Percentiles rank a stretch among this genome's conserved stretches.
Evolutionary conservation across 164 flowering plant species (phyloP).

Genomic region (Brasenia schreberi): DNA sequence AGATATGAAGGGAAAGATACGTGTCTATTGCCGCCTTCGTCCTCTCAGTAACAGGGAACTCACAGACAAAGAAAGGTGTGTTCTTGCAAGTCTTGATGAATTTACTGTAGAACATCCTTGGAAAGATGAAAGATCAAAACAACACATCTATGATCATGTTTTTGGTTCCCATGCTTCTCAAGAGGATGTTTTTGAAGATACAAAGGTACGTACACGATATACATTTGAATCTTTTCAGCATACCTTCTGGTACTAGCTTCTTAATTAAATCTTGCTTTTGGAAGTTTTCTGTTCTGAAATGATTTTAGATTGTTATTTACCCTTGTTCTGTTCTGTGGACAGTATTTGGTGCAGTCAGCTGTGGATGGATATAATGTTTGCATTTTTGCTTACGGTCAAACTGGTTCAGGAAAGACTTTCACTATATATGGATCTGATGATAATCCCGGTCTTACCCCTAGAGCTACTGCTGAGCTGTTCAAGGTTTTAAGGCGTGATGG

Average conservation of each 20-base stretch:
- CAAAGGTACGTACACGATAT: constrained; percentile 35
- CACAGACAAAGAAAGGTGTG: constrained; percentile 42
- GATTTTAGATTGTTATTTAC: neutral
- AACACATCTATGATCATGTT: constrained; percentile 79
- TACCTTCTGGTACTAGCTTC: neutral
- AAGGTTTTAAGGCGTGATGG: constrained; percentile 61
- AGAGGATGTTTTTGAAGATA: constrained; percentile 90
- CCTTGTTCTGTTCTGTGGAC: constrained; percentile 13
- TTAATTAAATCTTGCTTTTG: neutral
- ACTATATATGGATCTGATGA: constrained; percentile 87
- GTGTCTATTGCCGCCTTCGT: constrained; percentile 85
- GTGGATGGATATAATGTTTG: constrained; percentile 96
- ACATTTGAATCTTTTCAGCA: neutral
- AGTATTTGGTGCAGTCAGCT: constrained; percentile 98
- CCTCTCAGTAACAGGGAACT: constrained; percentile 74
- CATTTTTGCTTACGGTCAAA: constrained; percentile 99
- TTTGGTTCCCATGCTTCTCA: constrained; percentile 78
- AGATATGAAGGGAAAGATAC: constrained; percentile 98
- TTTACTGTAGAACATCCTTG: constrained; percentile 91
- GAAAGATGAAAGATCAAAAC: constrained; percentile 84
- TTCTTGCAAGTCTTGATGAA: constrained; percentile 49
- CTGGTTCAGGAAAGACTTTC: constrained; percentile 98
- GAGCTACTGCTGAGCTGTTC: constrained; percentile 79
- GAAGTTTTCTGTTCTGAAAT: neutral
- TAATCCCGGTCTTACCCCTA: constrained; percentile 87